A percentile compares a stretch with the other conserved stretches of the same genome.
Conservation (phyloP, 306 rosid species). For the Aeschynomene evenia region DNA sequence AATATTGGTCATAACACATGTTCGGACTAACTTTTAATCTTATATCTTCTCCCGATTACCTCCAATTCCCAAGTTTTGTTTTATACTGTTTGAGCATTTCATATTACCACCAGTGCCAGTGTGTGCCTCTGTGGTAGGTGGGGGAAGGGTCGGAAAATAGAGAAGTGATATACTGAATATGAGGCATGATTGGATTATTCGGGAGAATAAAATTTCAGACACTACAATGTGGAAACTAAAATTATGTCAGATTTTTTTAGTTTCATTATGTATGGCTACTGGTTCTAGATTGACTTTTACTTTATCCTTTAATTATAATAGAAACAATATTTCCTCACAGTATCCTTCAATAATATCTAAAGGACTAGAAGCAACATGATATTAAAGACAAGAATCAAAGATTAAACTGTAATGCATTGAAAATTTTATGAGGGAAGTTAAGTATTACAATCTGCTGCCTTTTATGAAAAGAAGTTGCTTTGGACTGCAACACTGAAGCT, state of each 20-base stretch:
- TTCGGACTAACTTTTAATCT: constrained; percentile 18
- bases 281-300: background rate
- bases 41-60: constrained; percentile 20
- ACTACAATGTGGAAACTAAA: constrained; percentile 2
- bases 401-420: constrained; percentile 15
- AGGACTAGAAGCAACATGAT: background rate
- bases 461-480: constrained; percentile 11
- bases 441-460: constrained; percentile 3
- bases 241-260: constrained; percentile 11
- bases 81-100: constrained; percentile 11
- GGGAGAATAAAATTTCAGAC: background rate
- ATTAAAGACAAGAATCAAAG: background rate
- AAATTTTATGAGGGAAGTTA: background rate
- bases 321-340: background rate
- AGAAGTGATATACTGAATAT: constrained; percentile 4
- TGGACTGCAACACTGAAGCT: constrained; percentile 12
- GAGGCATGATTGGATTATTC: constrained; percentile 1
- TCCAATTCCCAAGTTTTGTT: constrained; percentile 8
- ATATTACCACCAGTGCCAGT: constrained; percentile 8
- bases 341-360: constrained; percentile 4
- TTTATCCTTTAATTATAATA: no score
- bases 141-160: constrained; percentile 5
- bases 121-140: background rate
- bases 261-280: no score
- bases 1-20: background rate